phyloP scores from a whole-genome alignment of 2,329 filamentous ascomycete species.

The Xylaria sp. region DNA sequence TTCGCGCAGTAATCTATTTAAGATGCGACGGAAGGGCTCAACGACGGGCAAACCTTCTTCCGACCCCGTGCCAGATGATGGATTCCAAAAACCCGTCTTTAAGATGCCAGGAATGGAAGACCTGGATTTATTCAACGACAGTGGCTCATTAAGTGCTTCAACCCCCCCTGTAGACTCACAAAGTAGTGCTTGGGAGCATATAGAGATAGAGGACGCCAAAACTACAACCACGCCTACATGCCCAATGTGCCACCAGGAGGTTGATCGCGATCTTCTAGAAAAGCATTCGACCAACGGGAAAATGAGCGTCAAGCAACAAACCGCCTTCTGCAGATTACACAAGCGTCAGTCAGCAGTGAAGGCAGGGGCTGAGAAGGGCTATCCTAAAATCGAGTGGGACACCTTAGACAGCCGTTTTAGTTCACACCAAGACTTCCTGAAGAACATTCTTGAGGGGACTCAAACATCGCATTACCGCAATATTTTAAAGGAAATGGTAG shows the following conservation, averaged over 20 bases:
- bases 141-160: constrained; percentile 25
- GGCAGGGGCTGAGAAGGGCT: constrained; percentile 64
- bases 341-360: constrained; percentile 64
- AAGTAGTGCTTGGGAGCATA: constrained; percentile 34
- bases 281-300: constrained; percentile 60
- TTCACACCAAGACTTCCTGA: constrained; percentile 65
- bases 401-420: constrained; percentile 68
- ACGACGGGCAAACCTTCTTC: constrained; percentile 26
- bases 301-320: constrained; percentile 68
- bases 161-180: constrained; percentile 31
- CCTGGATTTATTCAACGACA: constrained; percentile 36
- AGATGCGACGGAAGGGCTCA: constrained; percentile 11
- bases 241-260: constrained; percentile 72
- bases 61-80: constrained; percentile 26
- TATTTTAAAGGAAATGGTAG: constrained; percentile 64
- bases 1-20: not conserved
- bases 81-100: constrained; percentile 42
- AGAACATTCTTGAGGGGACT: constrained; percentile 68
- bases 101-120: constrained; percentile 46
- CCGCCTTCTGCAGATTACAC: constrained; percentile 73
- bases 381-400: constrained; percentile 78
- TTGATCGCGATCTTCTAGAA: constrained; percentile 66
- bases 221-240: constrained; percentile 58
- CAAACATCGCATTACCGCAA: constrained; percentile 69
- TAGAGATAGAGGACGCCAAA: constrained; percentile 33